A percentile compares a stretch with the other conserved stretches of the same genome.
These are phyloP conservation scores for Trypanosoma scelopori DNA, from an alignment of 208 protist genomes.

Conservation along the genomic window DNA sequence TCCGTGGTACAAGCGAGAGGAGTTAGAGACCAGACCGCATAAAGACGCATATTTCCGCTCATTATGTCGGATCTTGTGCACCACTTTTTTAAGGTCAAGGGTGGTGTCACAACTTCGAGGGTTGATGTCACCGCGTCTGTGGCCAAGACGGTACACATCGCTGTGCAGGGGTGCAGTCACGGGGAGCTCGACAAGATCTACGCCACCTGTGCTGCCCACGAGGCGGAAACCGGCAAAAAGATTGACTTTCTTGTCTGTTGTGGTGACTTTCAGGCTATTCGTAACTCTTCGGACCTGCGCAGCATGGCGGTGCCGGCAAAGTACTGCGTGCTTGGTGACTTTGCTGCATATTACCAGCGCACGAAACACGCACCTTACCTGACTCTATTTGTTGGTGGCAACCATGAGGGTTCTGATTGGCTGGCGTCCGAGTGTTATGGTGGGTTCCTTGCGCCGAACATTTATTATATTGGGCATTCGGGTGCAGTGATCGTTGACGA, in stretches of 20 bases:
- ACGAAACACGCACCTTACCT: constrained; percentile 92
- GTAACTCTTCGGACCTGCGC: constrained; percentile 91
- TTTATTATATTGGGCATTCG: constrained; percentile 97
- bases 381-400: constrained; percentile 99
- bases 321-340: constrained; percentile 93
- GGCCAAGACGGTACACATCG: constrained; percentile 62
- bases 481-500: constrained; percentile 91
- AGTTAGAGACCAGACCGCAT: neutral
- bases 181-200: constrained; percentile 98
- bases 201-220: constrained; percentile 73
- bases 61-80: constrained; percentile 36
- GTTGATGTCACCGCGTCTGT: constrained; percentile 10
- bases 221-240: constrained; percentile 70
- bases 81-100: constrained; percentile 41
- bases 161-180: constrained; percentile 97
- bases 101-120: constrained; percentile 30
- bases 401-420: constrained; percentile 98
- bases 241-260: constrained; percentile 98
- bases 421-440: constrained; percentile 94
- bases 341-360: constrained; percentile 95
- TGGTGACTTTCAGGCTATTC: constrained; percentile 97
- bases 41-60: neutral
- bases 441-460: constrained; percentile 97
- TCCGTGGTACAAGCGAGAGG: neutral
- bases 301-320: constrained; percentile 95